Conservation (phyloP, 768 basidiomycete species). For the Amanita pseudoporphyria region DNA sequence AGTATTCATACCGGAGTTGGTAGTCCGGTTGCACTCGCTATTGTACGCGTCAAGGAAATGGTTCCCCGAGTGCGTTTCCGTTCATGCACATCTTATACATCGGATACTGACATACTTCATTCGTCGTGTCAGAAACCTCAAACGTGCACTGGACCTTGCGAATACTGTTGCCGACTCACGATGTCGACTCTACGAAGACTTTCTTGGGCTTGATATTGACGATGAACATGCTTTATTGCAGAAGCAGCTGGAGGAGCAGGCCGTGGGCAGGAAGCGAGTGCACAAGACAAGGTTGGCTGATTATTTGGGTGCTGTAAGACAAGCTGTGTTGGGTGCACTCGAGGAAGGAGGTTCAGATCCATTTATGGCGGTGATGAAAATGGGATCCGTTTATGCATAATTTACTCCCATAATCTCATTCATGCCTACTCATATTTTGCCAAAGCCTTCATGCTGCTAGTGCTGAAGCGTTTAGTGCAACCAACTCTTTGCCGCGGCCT, state of each 20-base stretch:
- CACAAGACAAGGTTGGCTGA: conserved; percentile 39
- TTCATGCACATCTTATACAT: background rate
- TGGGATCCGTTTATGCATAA: background rate
- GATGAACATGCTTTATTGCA: background rate
- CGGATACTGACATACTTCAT: background rate
- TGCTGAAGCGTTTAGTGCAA: too few species aligned
- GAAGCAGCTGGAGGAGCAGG: background rate
- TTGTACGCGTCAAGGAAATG: conserved; percentile 54
- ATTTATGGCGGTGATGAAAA: conserved; percentile 36
- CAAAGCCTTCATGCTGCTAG: too few species aligned
- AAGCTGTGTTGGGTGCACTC: conserved; percentile 61
- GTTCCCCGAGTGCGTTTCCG: conserved; percentile 53
- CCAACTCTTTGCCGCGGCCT: too few species aligned
- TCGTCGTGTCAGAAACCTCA: conserved; percentile 49
- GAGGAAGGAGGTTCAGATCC: conserved; percentile 74
- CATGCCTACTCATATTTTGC: too few species aligned
- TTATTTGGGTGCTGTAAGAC: conserved; percentile 67
- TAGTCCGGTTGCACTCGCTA: conserved; percentile 73
- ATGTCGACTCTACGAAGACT: conserved; percentile 80
- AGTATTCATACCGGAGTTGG: conserved; percentile 82
- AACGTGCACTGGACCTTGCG: conserved; percentile 64
- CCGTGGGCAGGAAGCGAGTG: background rate
- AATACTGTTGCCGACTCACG: conserved; percentile 84
- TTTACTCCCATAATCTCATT: too few species aligned
- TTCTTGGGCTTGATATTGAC: conserved; percentile 40